Base-by-base conservation (phyloP, 2,329 filamentous ascomycete species). In the Penicillium italicum region DNA sequence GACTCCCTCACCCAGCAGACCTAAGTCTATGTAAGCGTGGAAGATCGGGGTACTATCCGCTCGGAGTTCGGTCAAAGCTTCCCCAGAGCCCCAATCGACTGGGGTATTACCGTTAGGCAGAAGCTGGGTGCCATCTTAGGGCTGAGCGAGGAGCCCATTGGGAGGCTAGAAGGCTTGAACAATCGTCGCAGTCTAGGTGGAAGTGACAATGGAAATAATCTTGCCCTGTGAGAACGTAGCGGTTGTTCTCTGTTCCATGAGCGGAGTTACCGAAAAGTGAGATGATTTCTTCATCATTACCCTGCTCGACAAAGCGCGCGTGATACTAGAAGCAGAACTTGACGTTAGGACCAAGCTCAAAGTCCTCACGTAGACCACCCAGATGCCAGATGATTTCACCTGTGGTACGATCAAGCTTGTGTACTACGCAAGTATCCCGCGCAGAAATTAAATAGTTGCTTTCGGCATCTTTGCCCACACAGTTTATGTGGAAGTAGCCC, bases 21-120 rank as follows among this genome's bases (percentile, higher is more conserved):
- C 79, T 7, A 78, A 81, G 51, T 75, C 72, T 60, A 75, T 68
- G 37, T 74, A 75, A 0, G 73, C 67, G 49, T 76, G 74, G 53
- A 75, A 73, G 11, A 76, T 68, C 1, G 68, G 63, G 1, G 65
- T 70, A 1, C 74, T 72, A 22, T 75, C 64, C 0, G 63, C 48
- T 14, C 60, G 56, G 54, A 66, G 69, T n/a, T 71, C 69, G 5
- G 69, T 68, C 22, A 79, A 62, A 3, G 76, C 77, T 0, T 78
- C 78, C 18, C 77, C 74, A 0, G 75, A 77, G 5, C 83, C 82
- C 82, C 82, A 86, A 58, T 81, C 80, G 33, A 85, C 77, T 40
- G 85, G 70, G 7, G 77, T 77, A 55, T 83, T 80, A 33, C 79
- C 79, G 50, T 79, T 78, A 0, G 79, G 76, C 0, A 86, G 74